These are phyloP conservation scores for Grosmannia clavigera DNA, from an alignment of 2,329 filamentous ascomycete genomes.

Conservation along the genomic window DNA sequence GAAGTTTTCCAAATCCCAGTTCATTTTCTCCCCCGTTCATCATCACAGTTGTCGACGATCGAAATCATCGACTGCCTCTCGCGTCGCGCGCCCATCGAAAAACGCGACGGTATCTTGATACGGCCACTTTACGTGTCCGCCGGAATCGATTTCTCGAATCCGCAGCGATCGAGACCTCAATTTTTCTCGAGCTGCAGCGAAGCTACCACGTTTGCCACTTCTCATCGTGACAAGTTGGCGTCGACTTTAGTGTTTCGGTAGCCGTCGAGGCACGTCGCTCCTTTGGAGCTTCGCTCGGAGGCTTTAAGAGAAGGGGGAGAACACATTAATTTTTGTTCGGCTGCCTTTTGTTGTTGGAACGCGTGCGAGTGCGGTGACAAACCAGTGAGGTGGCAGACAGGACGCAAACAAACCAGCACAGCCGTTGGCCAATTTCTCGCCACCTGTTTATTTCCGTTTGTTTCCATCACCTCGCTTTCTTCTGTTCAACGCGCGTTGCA, in stretches of 20 bases:
- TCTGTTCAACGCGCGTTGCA: neutral
- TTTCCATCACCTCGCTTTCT: neutral
- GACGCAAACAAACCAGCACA: neutral
- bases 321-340: neutral
- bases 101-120: slow-evolving; percentile 39
- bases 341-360: neutral
- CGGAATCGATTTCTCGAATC: slow-evolving; percentile 1
- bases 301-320: neutral
- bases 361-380: neutral
- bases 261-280: slow-evolving; percentile 19
- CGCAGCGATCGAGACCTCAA: neutral
- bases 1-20: slow-evolving; percentile 30
- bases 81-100: slow-evolving; percentile 29
- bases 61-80: slow-evolving; percentile 7
- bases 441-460: neutral
- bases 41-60: slow-evolving; percentile 23
- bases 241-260: slow-evolving; percentile 24
- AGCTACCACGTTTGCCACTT: neutral
- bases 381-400: neutral
- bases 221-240: slow-evolving; percentile 28
- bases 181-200: neutral
- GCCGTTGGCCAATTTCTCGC: neutral
- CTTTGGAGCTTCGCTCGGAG: slow-evolving; percentile 23
- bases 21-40: slow-evolving; percentile 4
- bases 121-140: neutral